Evolutionary conservation across 345 rosid species (phyloP), one percentile per base, ranked within the genome.

Genomic region (Stellera chamaejasme): DNA sequence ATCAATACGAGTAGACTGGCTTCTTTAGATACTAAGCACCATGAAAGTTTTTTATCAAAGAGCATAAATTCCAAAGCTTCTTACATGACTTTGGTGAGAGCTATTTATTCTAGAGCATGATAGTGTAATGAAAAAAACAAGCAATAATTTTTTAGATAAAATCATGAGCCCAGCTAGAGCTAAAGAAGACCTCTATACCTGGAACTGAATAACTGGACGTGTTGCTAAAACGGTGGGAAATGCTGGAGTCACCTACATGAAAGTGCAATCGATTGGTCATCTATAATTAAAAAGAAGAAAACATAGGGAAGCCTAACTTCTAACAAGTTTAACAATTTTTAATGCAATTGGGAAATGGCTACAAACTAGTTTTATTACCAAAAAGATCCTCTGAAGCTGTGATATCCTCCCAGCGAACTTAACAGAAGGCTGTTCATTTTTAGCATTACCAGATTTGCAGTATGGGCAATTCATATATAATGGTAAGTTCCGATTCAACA

Each of bases 341-440:
- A 46, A 59, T 7, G 47, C 5, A 19, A 48, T 11, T 27, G 3
- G 36, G 8, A 49, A 10, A n/a, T n/a, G n/a, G n/a, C n/a, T n/a
- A n/a, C 32, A 59, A 45, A 48, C 8, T 48, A 36, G n/a, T 32
- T 48, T 19, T 61, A 61, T 15, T 79, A 88, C 96, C 94, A 85
- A 59, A 75, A 85, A 81, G 52, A 88, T 83, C 72, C 94, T 77
- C 55, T 79, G 91, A 52, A 88, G 81, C 79, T 88, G 96, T 4
- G 96, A 88, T 60, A 85, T 60, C 6, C 75, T 72, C 67, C 82
- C 69, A 1, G 94, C 87, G 77, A 79, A 88, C 66, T 79, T 81
- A 32, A 66, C 56, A 58, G 74, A 66, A 16, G 71, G 69, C 16
- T 61, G 65, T 61, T 78, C 84, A 53, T 76, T 74, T 57, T 65